Evolutionary conservation across 2,329 filamentous ascomycete species (phyloP).

Genomic region (Epichloe hybrida): DNA sequence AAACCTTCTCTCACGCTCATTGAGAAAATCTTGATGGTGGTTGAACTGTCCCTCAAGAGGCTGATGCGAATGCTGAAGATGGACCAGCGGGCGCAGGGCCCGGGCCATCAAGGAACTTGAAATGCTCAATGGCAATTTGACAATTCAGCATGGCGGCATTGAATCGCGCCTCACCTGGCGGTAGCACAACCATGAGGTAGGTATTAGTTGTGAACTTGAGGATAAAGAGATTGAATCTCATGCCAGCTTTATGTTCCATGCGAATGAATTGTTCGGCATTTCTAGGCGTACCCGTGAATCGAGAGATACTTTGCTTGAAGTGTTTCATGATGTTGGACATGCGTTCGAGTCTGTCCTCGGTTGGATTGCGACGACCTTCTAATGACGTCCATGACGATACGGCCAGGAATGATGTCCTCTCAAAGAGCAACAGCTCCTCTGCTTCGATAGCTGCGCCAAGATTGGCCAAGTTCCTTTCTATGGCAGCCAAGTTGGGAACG

Average conservation of each 20-base stretch:
- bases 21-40: background rate
- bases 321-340: slow-evolving; percentile 97
- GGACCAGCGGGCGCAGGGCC: slow-evolving; percentile 14
- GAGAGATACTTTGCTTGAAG: slow-evolving; percentile 75
- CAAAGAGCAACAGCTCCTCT: slow-evolving; percentile 87
- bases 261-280: slow-evolving; percentile 70
- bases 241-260: slow-evolving; percentile 65
- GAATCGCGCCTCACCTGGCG: slow-evolving; percentile 81
- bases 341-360: slow-evolving; percentile 80
- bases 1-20: background rate
- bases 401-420: slow-evolving; percentile 88
- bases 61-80: slow-evolving; percentile 10
- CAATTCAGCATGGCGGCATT: slow-evolving; percentile 87
- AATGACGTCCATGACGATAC: slow-evolving; percentile 82
- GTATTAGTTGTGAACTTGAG: slow-evolving; percentile 96
- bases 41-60: background rate
- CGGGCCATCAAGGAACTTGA: slow-evolving; percentile 51
- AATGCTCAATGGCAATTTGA: slow-evolving; percentile 71
- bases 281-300: slow-evolving; percentile 68
- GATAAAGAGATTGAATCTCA: slow-evolving; percentile 83
- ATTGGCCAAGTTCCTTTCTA: slow-evolving; percentile 72
- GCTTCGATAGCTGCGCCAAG: slow-evolving; percentile 80
- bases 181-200: slow-evolving; percentile 83
- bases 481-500: slow-evolving; percentile 82
- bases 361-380: slow-evolving; percentile 67